These are phyloP conservation scores for Plasmodium sp. DNA, from an alignment of 169 alveolate genomes.

Conservation along the genomic window DNA sequence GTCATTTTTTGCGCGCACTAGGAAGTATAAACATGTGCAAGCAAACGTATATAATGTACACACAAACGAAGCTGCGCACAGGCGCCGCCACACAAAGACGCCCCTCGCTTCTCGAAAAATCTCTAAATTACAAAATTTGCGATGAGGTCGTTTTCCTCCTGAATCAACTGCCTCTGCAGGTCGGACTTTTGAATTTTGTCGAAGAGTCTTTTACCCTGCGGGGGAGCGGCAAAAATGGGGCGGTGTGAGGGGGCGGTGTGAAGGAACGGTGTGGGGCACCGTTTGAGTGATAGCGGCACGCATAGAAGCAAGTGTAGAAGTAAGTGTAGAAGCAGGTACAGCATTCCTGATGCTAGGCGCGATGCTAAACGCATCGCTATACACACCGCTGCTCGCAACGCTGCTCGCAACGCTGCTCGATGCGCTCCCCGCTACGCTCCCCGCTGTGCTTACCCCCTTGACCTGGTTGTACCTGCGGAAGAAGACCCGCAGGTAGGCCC, in stretches of 20 bases:
- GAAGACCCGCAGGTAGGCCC: slow-evolving; percentile 29
- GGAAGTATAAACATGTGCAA: neutral
- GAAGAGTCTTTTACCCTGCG: slow-evolving; percentile 37
- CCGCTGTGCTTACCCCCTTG: slow-evolving; percentile 35
- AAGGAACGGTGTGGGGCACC: neutral
- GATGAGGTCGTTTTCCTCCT: slow-evolving; percentile 48
- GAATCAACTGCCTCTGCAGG: slow-evolving; percentile 36
- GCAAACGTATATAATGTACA: neutral
- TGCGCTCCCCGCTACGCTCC: too few species aligned
- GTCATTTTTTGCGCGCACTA: neutral
- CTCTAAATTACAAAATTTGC: slow-evolving; percentile 34
- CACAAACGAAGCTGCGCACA: too few species aligned
- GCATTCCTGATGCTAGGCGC: neutral
- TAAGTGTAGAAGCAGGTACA: too few species aligned
- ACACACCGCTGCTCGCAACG: neutral
- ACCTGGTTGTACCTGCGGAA: slow-evolving; percentile 37
- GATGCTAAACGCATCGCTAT: neutral
- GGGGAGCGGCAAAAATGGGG: neutral
- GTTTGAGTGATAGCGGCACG: neutral
- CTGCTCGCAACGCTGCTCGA: too few species aligned
- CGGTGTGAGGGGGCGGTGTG: neutral
- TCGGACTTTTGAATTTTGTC: slow-evolving; percentile 50
- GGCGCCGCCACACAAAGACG: too few species aligned
- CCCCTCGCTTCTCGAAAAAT: neutral
- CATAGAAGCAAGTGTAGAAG: neutral